Evolutionary conservation across 768 basidiomycete genomes (phyloP), one percentile per base, ranked within the genome.

Genomic region (Termitomyces sp.): DNA sequence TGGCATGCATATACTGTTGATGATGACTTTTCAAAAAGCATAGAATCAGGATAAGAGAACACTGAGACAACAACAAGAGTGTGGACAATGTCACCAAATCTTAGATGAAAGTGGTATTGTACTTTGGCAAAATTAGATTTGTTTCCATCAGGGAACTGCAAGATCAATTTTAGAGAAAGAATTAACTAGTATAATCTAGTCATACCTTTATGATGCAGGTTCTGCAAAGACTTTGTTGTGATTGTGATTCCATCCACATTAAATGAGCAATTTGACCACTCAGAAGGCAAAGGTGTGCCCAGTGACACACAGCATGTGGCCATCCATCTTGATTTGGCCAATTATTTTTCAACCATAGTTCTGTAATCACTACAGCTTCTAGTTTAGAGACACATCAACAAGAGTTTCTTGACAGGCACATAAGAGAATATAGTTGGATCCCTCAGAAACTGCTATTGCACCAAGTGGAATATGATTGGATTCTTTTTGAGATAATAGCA

Each of bases 211-310:
- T 21, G 3, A 55, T 32, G 19, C 40, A 41, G 6, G 30, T 49
- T 42, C 17, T 28, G 9, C 14, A 8, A 17, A 44, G 27, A 8
- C 3, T 7, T 48, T 35, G 47, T 2, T 19, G 46, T 9, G 54
- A 34, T 32, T 32, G 16, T 4, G 39, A 30, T 37, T 68, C 63
- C 25, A 52, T 62, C 66, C 66, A 68, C 1, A 41, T 41, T 21
- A 59, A 67, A 11, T 58, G 35, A 11, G 61, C 60, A 56, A 63
- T 54, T 52, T 67, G 66, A 16, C 68, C 66, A 44, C 27, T 27
- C 3, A 16, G 25, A 8, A 27, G 43, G 10, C 25, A 1, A 17
- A 27, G 43, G 8, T 58, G 59, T 3, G 62, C 68, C 65, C 66
- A 70, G 19, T 54, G 48, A n/a, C 54, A 9, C 34, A 55, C 53